These are phyloP conservation scores for Calocybe gambosa DNA, from an alignment of 1,284 basidiomycete genomes.

Conservation along the genomic window DNA sequence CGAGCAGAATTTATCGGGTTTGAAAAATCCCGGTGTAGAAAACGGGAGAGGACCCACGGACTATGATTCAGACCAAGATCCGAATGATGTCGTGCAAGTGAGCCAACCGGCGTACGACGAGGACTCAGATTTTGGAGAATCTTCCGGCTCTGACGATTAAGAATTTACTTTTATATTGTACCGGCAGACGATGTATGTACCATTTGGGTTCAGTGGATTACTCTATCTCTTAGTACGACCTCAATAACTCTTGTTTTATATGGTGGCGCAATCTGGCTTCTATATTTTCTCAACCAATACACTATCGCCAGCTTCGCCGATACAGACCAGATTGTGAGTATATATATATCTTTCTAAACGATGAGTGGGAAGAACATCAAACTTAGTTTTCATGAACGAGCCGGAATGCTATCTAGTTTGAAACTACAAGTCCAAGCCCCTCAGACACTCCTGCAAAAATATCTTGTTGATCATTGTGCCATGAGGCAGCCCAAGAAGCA, in stretches of 20 bases:
- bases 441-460: not conserved
- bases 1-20: not conserved
- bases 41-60: not conserved
- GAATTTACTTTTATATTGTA: not conserved
- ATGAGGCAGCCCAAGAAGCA: not conserved
- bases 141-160: slow-evolving; percentile 12
- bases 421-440: not conserved
- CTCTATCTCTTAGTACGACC: too few species aligned
- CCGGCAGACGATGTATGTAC: not conserved
- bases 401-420: not conserved
- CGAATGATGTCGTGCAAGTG: slow-evolving; percentile 19
- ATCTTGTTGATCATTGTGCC: not conserved
- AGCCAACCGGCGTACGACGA: slow-evolving; percentile 1
- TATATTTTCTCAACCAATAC: too few species aligned
- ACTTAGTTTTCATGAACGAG: not conserved
- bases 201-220: too few species aligned
- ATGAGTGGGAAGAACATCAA: too few species aligned
- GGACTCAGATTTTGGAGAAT: slow-evolving; percentile 16
- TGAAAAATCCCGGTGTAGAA: not conserved
- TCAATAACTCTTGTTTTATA: too few species aligned
- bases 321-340: not conserved
- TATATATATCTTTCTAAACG: too few species aligned
- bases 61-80: slow-evolving; percentile 24
- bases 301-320: too few species aligned
- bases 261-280: too few species aligned